These are phyloP conservation scores for Penicillium thymicola DNA, from an alignment of 2,329 filamentous ascomycete genomes.

Conservation along the genomic window DNA sequence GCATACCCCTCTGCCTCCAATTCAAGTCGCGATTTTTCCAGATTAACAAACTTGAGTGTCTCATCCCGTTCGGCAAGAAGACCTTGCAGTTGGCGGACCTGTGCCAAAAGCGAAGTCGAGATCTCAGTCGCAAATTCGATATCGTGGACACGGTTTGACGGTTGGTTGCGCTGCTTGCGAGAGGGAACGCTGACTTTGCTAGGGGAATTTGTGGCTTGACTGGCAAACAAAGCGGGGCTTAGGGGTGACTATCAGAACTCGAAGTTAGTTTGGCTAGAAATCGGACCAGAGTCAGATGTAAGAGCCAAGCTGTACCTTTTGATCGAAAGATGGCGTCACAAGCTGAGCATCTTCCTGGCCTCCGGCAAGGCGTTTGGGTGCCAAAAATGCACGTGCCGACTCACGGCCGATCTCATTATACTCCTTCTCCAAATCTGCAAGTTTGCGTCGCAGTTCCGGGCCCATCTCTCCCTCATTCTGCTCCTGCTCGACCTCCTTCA, in stretches of 20 bases:
- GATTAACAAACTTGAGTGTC: slow-evolving; percentile 68
- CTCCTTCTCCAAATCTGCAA: slow-evolving; percentile 86
- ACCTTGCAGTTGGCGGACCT: slow-evolving; percentile 85
- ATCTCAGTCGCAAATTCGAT: slow-evolving; percentile 99
- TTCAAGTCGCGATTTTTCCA: slow-evolving; percentile 76
- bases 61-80: slow-evolving; percentile 86
- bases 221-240: slow-evolving; percentile 76
- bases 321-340: slow-evolving; percentile 46
- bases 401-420: slow-evolving; percentile 92
- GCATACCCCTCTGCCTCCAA: slow-evolving; percentile 75
- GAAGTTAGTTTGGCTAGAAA: slow-evolving; percentile 9
- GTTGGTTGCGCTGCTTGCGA: slow-evolving; percentile 85
- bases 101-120: slow-evolving; percentile 88
- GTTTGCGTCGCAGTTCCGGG: slow-evolving; percentile 75
- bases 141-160: slow-evolving; percentile 82
- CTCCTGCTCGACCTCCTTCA: slow-evolving; percentile 79
- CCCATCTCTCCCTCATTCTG: slow-evolving; percentile 74
- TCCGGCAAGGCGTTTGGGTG: slow-evolving; percentile 72
- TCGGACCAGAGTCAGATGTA: background rate
- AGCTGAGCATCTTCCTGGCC: slow-evolving; percentile 58
- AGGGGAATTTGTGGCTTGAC: slow-evolving; percentile 78
- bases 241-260: slow-evolving; percentile 57
- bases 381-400: slow-evolving; percentile 81
- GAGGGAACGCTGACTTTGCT: slow-evolving; percentile 85
- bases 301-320: slow-evolving; percentile 40